Evolutionary conservation across 2,329 filamentous ascomycete genomes (phyloP).

Genomic region (Ramularia endophylla): DNA sequence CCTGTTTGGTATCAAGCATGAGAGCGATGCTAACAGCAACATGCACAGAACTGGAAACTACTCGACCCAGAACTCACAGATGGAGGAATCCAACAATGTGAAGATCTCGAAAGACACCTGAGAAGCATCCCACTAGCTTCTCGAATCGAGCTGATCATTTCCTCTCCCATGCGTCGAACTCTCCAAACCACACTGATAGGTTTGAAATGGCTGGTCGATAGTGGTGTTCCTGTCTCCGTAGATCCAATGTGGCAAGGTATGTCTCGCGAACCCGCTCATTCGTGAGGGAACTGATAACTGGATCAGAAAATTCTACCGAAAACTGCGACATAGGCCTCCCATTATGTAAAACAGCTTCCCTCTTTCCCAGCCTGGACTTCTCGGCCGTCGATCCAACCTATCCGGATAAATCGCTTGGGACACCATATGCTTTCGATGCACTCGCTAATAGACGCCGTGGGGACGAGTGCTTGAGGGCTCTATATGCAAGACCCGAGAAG

Average conservation of each 20-base stretch:
- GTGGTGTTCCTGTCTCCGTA: constrained; percentile 49
- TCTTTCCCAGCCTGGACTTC: constrained; percentile 56
- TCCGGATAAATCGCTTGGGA: constrained; percentile 54
- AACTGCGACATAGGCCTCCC: constrained; percentile 58
- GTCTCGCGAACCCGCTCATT: constrained; percentile 3
- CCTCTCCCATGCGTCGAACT: constrained; percentile 60
- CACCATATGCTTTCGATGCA: constrained; percentile 49
- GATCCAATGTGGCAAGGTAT: constrained; percentile 61
- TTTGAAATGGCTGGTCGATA: constrained; percentile 53
- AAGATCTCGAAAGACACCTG: constrained; percentile 34
- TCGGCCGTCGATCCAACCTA: constrained; percentile 52
- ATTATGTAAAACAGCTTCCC: constrained; percentile 37
- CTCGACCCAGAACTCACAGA: constrained; percentile 39
- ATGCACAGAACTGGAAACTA: constrained; percentile 33
- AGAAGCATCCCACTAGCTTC: constrained; percentile 33
- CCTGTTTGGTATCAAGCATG: too few species aligned
- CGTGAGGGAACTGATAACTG: background rate
- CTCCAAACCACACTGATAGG: constrained; percentile 57
- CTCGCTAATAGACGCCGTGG: constrained; percentile 52
- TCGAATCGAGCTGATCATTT: constrained; percentile 51
- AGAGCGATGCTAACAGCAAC: too few species aligned
- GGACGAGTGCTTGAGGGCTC: constrained; percentile 43
- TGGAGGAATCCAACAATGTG: constrained; percentile 38
- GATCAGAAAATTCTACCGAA: constrained; percentile 38
- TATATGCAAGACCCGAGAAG: constrained; percentile 53